Evolutionary conservation across 2,329 filamentous ascomycete genomes (phyloP), one percentile per base, ranked within the genome.

Genomic region (Neonectria sp.): DNA sequence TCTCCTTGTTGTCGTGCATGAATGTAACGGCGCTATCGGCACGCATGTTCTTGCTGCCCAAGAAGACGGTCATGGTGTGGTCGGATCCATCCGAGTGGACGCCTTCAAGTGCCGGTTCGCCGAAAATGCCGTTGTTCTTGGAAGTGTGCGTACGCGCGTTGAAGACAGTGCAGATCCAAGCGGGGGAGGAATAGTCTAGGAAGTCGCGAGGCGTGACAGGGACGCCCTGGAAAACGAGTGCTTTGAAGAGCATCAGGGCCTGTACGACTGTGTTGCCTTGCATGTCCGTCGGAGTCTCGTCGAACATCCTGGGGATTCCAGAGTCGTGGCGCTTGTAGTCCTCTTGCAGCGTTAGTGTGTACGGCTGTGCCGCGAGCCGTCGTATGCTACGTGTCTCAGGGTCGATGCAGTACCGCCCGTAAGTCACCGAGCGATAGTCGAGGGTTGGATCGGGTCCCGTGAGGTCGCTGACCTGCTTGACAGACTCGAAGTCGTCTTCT

Each of bases 21-120:
- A 70, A 75, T 52, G 75, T 78, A 7, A 74, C 70, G n/a, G 71
- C 75, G 63, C 73, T 75, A 59, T 75, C 69, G 15, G 67, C 46
- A 9, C 64, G 67, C 74, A 78, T 76, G 63, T 78, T 78, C 27
- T 63, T 37, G 61, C 68, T 70, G 3, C 73, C 73, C 17, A 78
- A 70, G 48, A 71, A 76, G 37, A 71, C 70, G 4, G 76, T 77
- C 76, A 78, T 78, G 62, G 75, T 77, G 52, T 75, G 72, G 63
- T 78, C 76, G 15, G 71, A 71, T 12, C 76, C 76, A 55, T 78
- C 76, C 5, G 70, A 70, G 68, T 78, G 76, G 29, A 78, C 75
- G 15, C 76, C 76, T 57, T 78, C 76, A 6, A 78, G 70, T 15
- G 76, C 75, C 9, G 76, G 76, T 55, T 77, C 73, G 33, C 76